Percentiles rank a stretch among this genome's conserved stretches.
phyloP scores from a whole-genome alignment of 2,329 filamentous ascomycete genomes.

The Coniochaeta sp. region DNA sequence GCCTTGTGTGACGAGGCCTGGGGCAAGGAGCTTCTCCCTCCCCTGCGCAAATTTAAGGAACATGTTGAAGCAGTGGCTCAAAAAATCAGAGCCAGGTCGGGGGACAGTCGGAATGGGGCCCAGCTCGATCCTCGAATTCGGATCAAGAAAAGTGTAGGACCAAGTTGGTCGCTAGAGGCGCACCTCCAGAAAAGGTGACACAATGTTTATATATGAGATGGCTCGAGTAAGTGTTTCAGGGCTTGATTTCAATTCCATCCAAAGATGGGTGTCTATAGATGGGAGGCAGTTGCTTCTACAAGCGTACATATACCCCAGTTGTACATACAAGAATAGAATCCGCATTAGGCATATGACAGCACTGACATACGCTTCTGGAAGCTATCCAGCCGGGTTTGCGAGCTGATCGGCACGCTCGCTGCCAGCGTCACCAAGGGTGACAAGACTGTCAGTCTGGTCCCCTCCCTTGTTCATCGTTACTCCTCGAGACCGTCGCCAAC shows the following conservation, averaged over 20 bases:
- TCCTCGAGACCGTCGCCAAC: neutral
- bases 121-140: constrained; percentile 1
- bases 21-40: constrained; percentile 23
- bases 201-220: neutral
- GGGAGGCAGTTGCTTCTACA: neutral
- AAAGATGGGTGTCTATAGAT: neutral
- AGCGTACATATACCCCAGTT: neutral
- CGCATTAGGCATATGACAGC: neutral
- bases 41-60: constrained; percentile 16
- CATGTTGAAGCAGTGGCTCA: constrained; percentile 11
- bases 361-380: neutral
- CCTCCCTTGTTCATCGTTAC: neutral
- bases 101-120: constrained; percentile 6
- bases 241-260: neutral
- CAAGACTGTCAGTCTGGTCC: too few species aligned
- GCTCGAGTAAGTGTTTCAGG: neutral
- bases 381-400: neutral
- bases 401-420: neutral
- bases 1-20: constrained; percentile 27
- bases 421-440: too few species aligned
- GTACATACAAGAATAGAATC: neutral
- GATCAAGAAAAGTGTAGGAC: neutral
- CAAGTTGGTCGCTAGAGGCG: neutral
- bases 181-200: neutral
- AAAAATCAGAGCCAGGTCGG: constrained; percentile 8